These are phyloP conservation scores for Coleophoma crateriformis DNA, from an alignment of 2,329 filamentous ascomycete species.

Conservation along the genomic window DNA sequence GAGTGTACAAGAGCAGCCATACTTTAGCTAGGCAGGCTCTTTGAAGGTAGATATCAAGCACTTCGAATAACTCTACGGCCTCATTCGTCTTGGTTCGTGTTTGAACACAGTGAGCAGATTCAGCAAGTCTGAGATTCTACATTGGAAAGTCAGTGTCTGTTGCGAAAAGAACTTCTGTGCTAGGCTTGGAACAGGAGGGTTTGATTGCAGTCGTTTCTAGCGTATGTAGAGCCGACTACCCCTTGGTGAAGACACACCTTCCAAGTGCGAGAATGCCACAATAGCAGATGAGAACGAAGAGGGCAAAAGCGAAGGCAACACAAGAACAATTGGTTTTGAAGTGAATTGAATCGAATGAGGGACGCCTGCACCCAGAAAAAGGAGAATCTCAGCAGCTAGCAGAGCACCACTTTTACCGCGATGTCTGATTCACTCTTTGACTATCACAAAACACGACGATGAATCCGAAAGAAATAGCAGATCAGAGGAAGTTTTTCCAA, in stretches of 20 bases:
- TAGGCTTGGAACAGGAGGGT: not conserved
- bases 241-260: too few species aligned
- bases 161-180: too few species aligned
- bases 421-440: not conserved
- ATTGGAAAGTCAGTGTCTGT: too few species aligned
- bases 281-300: slow-evolving; percentile 22
- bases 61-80: slow-evolving; percentile 13
- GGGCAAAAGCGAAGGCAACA: slow-evolving; percentile 8
- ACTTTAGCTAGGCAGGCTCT: slow-evolving; percentile 31
- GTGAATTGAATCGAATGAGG: slow-evolving; percentile 33
- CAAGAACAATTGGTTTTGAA: slow-evolving; percentile 28
- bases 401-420: not conserved
- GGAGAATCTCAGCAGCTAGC: not conserved
- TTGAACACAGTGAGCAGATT: too few species aligned
- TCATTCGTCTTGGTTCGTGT: slow-evolving; percentile 9
- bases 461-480: not conserved
- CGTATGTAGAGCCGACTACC: slow-evolving; percentile 1
- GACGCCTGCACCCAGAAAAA: slow-evolving; percentile 50
- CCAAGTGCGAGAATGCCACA: slow-evolving; percentile 3
- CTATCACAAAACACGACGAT: not conserved
- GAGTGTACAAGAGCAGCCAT: slow-evolving; percentile 86
- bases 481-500: not conserved
- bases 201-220: slow-evolving; percentile 5
- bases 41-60: slow-evolving; percentile 15
- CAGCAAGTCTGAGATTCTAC: too few species aligned